Conservation (phyloP, 2,329 filamentous ascomycete species). For the Colletotrichum paranaense region DNA sequence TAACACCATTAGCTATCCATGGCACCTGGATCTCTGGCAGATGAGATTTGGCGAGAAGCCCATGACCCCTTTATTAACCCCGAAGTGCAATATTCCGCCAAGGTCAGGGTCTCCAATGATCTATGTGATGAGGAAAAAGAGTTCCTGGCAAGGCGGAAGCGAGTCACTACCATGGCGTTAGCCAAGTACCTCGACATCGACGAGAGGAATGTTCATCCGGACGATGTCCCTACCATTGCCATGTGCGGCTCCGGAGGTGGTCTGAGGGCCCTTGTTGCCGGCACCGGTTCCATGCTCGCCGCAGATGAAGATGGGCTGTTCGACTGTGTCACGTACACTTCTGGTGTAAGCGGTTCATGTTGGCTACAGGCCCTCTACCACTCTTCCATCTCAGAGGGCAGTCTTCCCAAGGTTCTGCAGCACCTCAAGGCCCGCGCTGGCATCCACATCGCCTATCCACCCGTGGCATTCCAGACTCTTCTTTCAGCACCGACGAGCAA, state of each 20-base stretch:
- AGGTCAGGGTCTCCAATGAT: conserved; percentile 82
- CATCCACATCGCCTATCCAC: conserved; percentile 93
- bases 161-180: conserved; percentile 76
- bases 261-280: conserved; percentile 88
- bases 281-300: conserved; percentile 87
- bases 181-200: conserved; percentile 84
- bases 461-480: conserved; percentile 81
- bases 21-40: conserved; percentile 86
- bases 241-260: conserved; percentile 96
- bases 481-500: conserved; percentile 95
- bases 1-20: conserved; percentile 69
- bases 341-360: conserved; percentile 94
- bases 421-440: conserved; percentile 88
- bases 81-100: conserved; percentile 85
- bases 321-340: conserved; percentile 94
- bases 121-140: conserved; percentile 86
- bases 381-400: conserved; percentile 78
- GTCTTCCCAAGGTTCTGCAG: conserved; percentile 77
- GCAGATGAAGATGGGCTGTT: conserved; percentile 89
- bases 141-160: conserved; percentile 77
- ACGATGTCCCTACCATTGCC: conserved; percentile 93
- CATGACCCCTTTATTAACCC: conserved; percentile 86
- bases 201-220: conserved; percentile 85
- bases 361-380: conserved; percentile 93
- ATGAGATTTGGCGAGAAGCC: conserved; percentile 94